These are phyloP conservation scores for Tricholoma terreum DNA, from an alignment of 768 basidiomycete genomes.

Conservation along the genomic window DNA sequence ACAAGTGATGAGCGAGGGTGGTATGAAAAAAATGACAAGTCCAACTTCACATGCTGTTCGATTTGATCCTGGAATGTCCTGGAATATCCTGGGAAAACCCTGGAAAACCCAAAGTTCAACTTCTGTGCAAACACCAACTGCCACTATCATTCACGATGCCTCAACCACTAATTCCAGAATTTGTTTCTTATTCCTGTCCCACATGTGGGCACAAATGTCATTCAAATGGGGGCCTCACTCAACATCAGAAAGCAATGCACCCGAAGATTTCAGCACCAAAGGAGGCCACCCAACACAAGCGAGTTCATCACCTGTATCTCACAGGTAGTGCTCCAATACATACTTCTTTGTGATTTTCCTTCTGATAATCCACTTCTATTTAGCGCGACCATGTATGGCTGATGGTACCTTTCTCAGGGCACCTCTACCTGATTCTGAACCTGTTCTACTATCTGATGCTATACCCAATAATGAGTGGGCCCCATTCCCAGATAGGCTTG, in stretches of 20 bases:
- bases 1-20: background rate
- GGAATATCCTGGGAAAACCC: too few relatives aligned
- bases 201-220: constrained; percentile 4
- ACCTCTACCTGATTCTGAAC: background rate
- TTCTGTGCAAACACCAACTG: background rate
- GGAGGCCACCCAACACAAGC: constrained; percentile 1
- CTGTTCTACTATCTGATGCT: background rate
- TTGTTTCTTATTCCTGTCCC: background rate
- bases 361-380: background rate
- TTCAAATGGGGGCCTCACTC: constrained; percentile 5
- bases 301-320: constrained; percentile 7
- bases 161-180: background rate
- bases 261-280: background rate
- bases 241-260: constrained; percentile 4
- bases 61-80: background rate
- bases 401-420: background rate
- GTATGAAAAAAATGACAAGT: background rate
- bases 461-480: background rate
- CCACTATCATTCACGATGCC: background rate
- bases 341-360: background rate
- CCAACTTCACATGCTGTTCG: background rate
- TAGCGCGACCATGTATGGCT: constrained; percentile 12
- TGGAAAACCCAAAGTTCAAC: background rate
- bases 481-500: too few relatives aligned
- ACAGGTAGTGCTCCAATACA: constrained; percentile 7